Conservation (phyloP, 164 flowering plant genomes). For the Berberis thunbergii region DNA sequence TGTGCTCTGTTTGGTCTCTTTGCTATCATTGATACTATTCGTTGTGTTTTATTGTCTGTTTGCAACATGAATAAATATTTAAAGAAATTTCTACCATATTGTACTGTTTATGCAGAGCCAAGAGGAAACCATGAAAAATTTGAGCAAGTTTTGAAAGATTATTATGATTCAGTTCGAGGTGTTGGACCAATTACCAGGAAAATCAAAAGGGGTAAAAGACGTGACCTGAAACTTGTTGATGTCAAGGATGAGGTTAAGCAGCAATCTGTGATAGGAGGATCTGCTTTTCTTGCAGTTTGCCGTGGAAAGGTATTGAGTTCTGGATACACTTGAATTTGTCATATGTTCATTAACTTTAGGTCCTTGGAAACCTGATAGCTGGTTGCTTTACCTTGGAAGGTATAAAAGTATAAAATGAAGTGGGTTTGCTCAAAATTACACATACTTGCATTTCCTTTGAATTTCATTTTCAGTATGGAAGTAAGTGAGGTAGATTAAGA, state of each 20-base stretch:
- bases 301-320: constrained; percentile 74
- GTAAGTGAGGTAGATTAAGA: too few relatives aligned
- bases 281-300: constrained; percentile 92
- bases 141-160: constrained; percentile 59
- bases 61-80: not conserved
- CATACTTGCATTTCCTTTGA: too few relatives aligned
- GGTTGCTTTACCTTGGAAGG: too few relatives aligned
- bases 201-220: constrained; percentile 39
- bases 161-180: constrained; percentile 46
- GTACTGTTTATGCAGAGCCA: constrained; percentile 45
- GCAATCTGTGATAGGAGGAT: constrained; percentile 34
- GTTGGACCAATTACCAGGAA: constrained; percentile 28
- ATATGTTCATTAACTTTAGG: not conserved
- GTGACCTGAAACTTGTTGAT: constrained; percentile 16
- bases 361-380: not conserved
- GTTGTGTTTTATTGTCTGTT: not conserved
- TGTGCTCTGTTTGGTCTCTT: not conserved
- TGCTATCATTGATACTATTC: not conserved
- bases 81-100: not conserved
- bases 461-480: too few relatives aligned
- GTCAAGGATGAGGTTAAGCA: constrained; percentile 12
- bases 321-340: not conserved
- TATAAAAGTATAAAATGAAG: too few relatives aligned
- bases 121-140: constrained; percentile 81
- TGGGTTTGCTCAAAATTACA: too few relatives aligned